Evolutionary conservation across 257 asterid genomes (phyloP), one percentile per base, ranked within the genome.

Genomic region (Rhazya stricta): DNA sequence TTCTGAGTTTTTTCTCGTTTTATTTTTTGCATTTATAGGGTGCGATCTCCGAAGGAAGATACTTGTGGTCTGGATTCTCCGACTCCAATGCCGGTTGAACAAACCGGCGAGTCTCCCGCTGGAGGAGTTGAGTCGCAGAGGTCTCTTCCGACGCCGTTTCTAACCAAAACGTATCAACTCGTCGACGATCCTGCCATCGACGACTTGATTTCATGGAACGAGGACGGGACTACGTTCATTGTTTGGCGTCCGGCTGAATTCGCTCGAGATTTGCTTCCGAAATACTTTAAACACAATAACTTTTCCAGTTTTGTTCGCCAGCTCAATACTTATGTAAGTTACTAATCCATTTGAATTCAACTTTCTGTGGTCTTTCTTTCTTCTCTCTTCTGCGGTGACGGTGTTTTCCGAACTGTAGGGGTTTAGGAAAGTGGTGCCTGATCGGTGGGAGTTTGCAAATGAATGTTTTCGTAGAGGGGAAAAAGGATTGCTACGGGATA

Each of bases 291-390:
- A 51, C 98, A 93, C 87, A 93, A 93, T 75, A 93, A 93, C 85
- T 91, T 93, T 85, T 93, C 97, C 57, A 93, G 98, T 77, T 93
- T 93, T 62, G 98, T 93, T 75, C 89, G 98, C 29, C 97, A 91
- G 67, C 93, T 93, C 75, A 93, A 91, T 69, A 91, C 98, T 56
- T 91, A 91, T 76, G 98, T 91, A 65, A 81, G 84, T 43, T 15
- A 5, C 25, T 25, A 23, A 23, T 5, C 8, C 25, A 27, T 30
- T 0, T 51, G 15, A 37, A 21, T 19, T 19, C 13, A 16, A n/a
- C n/a, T n/a, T n/a, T n/a, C n/a, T n/a, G n/a, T n/a, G n/a, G n/a
- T n/a, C n/a, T n/a, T n/a, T n/a, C n/a, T n/a, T n/a, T n/a, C n/a
- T n/a, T n/a, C n/a, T n/a, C n/a, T n/a, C n/a, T n/a, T n/a, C n/a